Base-by-base conservation (phyloP, 2,329 filamentous ascomycete genomes). In the Fusarium oligoseptatum region DNA sequence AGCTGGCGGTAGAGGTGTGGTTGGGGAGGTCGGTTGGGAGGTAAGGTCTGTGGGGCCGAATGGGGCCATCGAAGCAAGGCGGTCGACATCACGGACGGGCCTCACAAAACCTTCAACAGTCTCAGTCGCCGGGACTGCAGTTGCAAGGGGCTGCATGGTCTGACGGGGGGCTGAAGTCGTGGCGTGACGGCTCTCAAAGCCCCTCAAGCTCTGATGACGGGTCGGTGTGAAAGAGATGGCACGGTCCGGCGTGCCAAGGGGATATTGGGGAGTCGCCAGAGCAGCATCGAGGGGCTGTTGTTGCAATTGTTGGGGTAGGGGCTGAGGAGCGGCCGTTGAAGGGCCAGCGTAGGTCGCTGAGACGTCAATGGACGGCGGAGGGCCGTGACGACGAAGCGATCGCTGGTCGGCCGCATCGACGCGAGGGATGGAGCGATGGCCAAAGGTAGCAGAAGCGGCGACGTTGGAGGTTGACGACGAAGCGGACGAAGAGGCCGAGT, bases 1-100 rank as follows among this genome's bases (percentile, higher is more conserved):
- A 29, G 91, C 86, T 1, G 92, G 91, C 56, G 92, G 92, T 52
- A 93, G 88, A 15, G 95, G 95, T 1, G 95, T 97, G 8, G 94
- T 97, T 1, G 95, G 95, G 14, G 95, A 98, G 67, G 95, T 94
- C 10, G 97, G 97, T 81, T 97, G 95, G n/a, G 96, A 98, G 48
- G 90, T 89, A 64, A 95, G 85, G 63, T 93, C 92, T 12, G 89
- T 87, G 72, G 93, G 90, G 64, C 92, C 86, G 45, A 92, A 89
- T 8, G 93, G 90, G 52, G 92, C 87, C 92, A 97, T 97, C 62
- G 93, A 97, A 56, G 93, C 94, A 68, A 97, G 88, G 69, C 95
- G 91, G 81, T 98, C 95, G 52, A 91, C 88, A 80, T 97, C 94
- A 76, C 94, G 92, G 39, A 96, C 92, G 9, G 93, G 94, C 61